Evolutionary conservation across 257 asterid genomes (phyloP).

Genomic region (Solanum microdontum): DNA sequence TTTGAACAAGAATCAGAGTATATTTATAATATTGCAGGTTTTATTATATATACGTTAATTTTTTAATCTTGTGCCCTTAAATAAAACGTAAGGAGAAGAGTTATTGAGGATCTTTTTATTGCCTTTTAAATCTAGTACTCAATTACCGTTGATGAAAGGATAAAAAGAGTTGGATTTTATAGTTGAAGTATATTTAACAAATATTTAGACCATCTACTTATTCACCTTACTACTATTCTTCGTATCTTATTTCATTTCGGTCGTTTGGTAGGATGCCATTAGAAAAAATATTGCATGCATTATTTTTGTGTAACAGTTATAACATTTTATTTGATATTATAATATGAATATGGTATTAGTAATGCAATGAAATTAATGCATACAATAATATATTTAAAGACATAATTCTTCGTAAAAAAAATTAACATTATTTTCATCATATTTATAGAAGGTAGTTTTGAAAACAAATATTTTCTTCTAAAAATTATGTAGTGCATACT

Average conservation of each 20-base stretch:
- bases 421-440: background rate
- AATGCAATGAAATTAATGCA: background rate
- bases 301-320: too few relatives aligned
- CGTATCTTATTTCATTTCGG: too few relatives aligned
- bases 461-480: background rate
- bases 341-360: background rate
- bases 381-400: background rate
- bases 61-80: background rate
- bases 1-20: background rate
- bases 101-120: background rate
- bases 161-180: background rate
- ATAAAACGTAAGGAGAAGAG: background rate
- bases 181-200: background rate
- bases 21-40: background rate
- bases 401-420: rapidly evolving
- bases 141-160: background rate
- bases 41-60: background rate
- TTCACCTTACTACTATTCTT: background rate
- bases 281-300: too few relatives aligned
- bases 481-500: background rate
- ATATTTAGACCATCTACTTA: background rate
- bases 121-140: background rate
- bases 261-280: too few relatives aligned
- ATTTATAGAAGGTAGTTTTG: background rate
- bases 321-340: too few relatives aligned